Conservation (phyloP, 805 yeast species). For the Nakazawaea wickerhamii region DNA sequence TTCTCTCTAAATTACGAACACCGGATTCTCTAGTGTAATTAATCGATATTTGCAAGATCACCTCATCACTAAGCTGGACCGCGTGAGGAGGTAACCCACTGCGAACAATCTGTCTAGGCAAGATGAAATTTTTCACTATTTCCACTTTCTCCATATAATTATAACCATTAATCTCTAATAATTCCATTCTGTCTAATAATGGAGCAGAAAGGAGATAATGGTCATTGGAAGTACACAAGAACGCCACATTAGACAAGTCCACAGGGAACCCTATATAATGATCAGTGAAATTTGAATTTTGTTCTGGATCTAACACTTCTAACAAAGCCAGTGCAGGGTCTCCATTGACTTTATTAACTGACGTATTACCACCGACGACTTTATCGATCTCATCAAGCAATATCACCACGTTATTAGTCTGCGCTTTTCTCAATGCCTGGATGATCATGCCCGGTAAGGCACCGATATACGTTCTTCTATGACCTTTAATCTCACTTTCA, state of each 20-base stretch:
- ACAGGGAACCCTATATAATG: slow-evolving; percentile 84
- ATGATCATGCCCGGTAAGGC: slow-evolving; percentile 85
- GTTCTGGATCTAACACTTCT: slow-evolving; percentile 90
- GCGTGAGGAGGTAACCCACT: slow-evolving; percentile 52
- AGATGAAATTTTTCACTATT: slow-evolving; percentile 61
- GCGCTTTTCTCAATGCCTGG: slow-evolving; percentile 70
- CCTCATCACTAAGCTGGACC: slow-evolving; percentile 44
- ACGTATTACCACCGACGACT: slow-evolving; percentile 47
- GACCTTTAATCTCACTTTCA: slow-evolving; percentile 87
- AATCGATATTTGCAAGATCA: slow-evolving; percentile 56
- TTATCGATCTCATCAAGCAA: slow-evolving; percentile 84
- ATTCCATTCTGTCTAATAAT: slow-evolving; percentile 77
- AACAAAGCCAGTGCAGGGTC: slow-evolving; percentile 88
- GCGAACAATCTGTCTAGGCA: slow-evolving; percentile 68
- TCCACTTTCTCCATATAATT: slow-evolving; percentile 70
- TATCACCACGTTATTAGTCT: slow-evolving; percentile 78
- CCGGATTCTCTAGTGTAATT: slow-evolving; percentile 84
- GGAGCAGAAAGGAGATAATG: slow-evolving; percentile 69
- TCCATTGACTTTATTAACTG: slow-evolving; percentile 51
- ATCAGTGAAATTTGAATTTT: slow-evolving; percentile 69
- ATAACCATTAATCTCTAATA: slow-evolving; percentile 73
- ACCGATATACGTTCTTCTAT: slow-evolving; percentile 86
- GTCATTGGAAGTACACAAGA: slow-evolving; percentile 84
- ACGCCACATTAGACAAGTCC: slow-evolving; percentile 74
- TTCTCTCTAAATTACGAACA: slow-evolving; percentile 73